phyloP scores from a whole-genome alignment of 352 stramenopile species.

The Pythium phragmiticola region DNA sequence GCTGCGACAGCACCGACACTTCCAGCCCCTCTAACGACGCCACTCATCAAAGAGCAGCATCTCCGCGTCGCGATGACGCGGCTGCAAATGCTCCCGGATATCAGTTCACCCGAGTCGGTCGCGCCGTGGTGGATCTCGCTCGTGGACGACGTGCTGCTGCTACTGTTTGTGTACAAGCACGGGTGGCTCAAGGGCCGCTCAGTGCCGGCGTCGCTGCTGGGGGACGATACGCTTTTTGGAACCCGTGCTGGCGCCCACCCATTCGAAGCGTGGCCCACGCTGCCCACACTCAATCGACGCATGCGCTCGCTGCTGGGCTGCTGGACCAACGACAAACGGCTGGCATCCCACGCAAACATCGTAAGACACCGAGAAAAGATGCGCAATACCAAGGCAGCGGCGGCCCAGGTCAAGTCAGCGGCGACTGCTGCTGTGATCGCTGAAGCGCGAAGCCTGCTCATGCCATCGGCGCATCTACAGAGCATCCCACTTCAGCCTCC shows the following conservation, averaged over 20 bases:
- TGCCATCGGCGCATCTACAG: slow-evolving; percentile 1
- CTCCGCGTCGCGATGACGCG: slow-evolving; percentile 37
- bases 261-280: slow-evolving; percentile 41
- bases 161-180: slow-evolving; percentile 65
- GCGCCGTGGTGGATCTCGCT: slow-evolving; percentile 77
- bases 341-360: slow-evolving; percentile 17
- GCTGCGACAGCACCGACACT: too few relatives aligned
- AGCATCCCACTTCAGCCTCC: slow-evolving; percentile 2
- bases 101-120: slow-evolving; percentile 35
- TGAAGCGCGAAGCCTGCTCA: slow-evolving; percentile 3
- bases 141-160: slow-evolving; percentile 70
- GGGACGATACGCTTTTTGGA: slow-evolving; percentile 55
- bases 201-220: slow-evolving; percentile 38
- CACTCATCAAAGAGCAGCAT: slow-evolving; percentile 11
- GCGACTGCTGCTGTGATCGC: background rate
- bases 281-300: slow-evolving; percentile 51
- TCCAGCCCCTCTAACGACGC: background rate
- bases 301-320: slow-evolving; percentile 46
- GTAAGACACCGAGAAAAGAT: slow-evolving; percentile 9
- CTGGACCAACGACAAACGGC: slow-evolving; percentile 39
- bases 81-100: slow-evolving; percentile 39
- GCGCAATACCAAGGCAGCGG: background rate
- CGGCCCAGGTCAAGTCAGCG: background rate
- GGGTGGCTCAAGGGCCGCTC: slow-evolving; percentile 66
- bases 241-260: slow-evolving; percentile 35